Conservation (phyloP, 2,329 filamentous ascomycete species). For the Trichophyton equinum region DNA sequence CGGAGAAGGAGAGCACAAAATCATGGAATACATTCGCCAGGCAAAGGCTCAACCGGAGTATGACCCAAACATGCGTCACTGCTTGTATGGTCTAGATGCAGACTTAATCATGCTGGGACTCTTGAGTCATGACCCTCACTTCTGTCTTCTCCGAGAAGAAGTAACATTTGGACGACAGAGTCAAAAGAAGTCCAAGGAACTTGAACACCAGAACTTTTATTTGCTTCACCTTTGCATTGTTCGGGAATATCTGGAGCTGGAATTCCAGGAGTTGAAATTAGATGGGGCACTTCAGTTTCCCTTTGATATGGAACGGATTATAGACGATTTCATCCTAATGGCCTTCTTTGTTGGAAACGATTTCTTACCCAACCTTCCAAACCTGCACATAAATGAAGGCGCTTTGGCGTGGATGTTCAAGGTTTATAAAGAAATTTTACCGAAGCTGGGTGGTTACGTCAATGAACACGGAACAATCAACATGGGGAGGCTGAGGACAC, state of each 20-base stretch:
- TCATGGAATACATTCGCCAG: slow-evolving; percentile 99
- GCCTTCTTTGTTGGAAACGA: slow-evolving; percentile 99
- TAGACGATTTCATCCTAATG: slow-evolving; percentile 99
- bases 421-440: slow-evolving; percentile 83
- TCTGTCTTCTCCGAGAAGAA: slow-evolving; percentile 91
- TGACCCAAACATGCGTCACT: slow-evolving; percentile 86
- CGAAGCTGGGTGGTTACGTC: slow-evolving; percentile 82
- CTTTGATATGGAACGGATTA: slow-evolving; percentile 90
- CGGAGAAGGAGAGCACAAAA: slow-evolving; percentile 97
- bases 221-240: slow-evolving; percentile 96
- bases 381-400: slow-evolving; percentile 96
- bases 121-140: slow-evolving; percentile 94
- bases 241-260: slow-evolving; percentile 87
- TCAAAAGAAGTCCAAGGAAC: slow-evolving; percentile 81
- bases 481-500: slow-evolving; percentile 59
- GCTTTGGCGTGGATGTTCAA: slow-evolving; percentile 95
- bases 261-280: slow-evolving; percentile 83
- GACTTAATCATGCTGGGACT: slow-evolving; percentile 98
- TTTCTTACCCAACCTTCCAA: slow-evolving; percentile 92
- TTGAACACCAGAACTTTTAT: slow-evolving; percentile 98
- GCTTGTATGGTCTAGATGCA: slow-evolving; percentile 90
- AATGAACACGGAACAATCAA: slow-evolving; percentile 93
- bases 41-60: slow-evolving; percentile 92
- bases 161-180: slow-evolving; percentile 88
- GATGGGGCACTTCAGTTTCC: slow-evolving; percentile 58